These are phyloP conservation scores for Basipetospora chlamydospora DNA, from an alignment of 2,329 filamentous ascomycete species.

Conservation along the genomic window DNA sequence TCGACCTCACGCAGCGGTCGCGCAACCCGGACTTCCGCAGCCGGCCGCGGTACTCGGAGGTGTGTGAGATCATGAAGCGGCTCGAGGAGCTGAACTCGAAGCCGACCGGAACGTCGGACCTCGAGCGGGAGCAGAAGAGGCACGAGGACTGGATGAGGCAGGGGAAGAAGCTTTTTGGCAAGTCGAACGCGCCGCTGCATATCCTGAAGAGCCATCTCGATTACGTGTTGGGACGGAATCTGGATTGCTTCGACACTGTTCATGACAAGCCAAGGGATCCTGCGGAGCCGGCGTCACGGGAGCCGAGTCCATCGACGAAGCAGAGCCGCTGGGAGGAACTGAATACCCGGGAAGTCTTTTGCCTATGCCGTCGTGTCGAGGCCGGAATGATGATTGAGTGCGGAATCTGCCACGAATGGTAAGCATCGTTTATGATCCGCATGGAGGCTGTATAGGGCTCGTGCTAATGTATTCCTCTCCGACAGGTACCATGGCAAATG, in stretches of 20 bases:
- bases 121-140: conserved; percentile 85
- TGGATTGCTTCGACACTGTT: conserved; percentile 78
- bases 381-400: conserved; percentile 99
- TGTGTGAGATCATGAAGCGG: conserved; percentile 78
- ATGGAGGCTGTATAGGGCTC: no score
- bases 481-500: conserved; percentile 92
- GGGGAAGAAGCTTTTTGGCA: conserved; percentile 94
- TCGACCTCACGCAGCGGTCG: conserved; percentile 66
- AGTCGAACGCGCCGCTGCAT: conserved; percentile 91
- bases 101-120: conserved; percentile 74
- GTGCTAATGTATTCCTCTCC: neutral
- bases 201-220: conserved; percentile 93
- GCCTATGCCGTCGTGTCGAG: conserved; percentile 84
- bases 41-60: conserved; percentile 75
- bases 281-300: conserved; percentile 80
- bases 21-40: conserved; percentile 61
- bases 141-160: conserved; percentile 99
- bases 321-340: conserved; percentile 44
- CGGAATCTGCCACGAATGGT: conserved; percentile 96
- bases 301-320: conserved; percentile 46
- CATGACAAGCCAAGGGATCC: conserved; percentile 76
- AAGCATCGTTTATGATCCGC: conserved; percentile 26
- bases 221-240: conserved; percentile 78
- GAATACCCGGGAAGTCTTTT: conserved; percentile 71
- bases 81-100: conserved; percentile 86